Conservation (phyloP, 75 land plant genomes). For the Pinus tabuliformis region DNA sequence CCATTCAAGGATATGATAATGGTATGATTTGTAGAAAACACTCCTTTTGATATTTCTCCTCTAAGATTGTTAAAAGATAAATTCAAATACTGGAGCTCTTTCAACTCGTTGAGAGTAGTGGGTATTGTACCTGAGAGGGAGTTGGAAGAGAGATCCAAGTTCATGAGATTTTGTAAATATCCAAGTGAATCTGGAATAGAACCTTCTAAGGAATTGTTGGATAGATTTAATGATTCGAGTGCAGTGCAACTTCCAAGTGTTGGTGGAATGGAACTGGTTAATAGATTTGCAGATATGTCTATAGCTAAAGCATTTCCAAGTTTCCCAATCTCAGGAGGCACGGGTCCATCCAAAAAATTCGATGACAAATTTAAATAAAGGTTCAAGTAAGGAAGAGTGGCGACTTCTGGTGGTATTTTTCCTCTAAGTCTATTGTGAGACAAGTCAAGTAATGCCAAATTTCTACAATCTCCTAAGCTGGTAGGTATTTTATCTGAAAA, state of each 20-base stretch:
- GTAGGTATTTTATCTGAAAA: slow-evolving; percentile 24
- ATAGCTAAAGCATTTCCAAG: slow-evolving; percentile 11
- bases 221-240: slow-evolving; percentile 19
- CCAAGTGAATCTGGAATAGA: slow-evolving; percentile 24
- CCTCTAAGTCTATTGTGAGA: slow-evolving; percentile 13
- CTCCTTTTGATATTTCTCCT: slow-evolving; percentile 23
- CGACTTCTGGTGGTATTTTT: neutral
- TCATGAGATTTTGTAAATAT: neutral
- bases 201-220: slow-evolving; percentile 26
- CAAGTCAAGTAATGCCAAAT: slow-evolving; percentile 15
- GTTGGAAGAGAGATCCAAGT: slow-evolving; percentile 27
- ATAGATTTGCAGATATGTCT: slow-evolving; percentile 19
- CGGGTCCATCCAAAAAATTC: slow-evolving; percentile 16
- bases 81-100: slow-evolving; percentile 15
- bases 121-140: slow-evolving; percentile 25
- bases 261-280: slow-evolving; percentile 30
- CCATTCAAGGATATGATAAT: slow-evolving; percentile 3
- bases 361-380: neutral
- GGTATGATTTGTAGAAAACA: slow-evolving; percentile 8
- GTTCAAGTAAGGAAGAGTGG: neutral
- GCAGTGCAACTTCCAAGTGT: slow-evolving; percentile 5
- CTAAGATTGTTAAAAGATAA: slow-evolving; percentile 26
- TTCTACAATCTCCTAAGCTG: slow-evolving; percentile 8
- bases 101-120: slow-evolving; percentile 9
- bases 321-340: slow-evolving; percentile 35